Evolutionary conservation across 2,329 filamentous ascomycete genomes (phyloP), one percentile per base, ranked within the genome.

Genomic region (Fusarium fujikuroi): DNA sequence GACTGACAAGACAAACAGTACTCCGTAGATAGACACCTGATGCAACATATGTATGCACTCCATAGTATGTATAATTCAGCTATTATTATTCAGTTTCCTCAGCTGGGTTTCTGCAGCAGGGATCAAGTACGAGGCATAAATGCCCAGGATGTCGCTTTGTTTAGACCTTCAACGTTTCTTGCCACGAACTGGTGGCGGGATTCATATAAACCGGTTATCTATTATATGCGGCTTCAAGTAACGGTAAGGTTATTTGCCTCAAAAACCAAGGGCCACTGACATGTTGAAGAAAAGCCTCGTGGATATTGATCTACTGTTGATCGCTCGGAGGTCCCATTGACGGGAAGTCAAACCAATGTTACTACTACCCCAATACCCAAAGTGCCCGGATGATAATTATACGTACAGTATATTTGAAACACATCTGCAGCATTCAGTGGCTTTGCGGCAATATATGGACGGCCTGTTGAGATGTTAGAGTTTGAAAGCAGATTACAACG

Each of bases 351-450:
- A 65, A 69, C 52, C 32, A 42, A 54, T 49, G 57, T 46, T 39
- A 44, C 52, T 60, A 62, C 47, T 57, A 58, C 47, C 61, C 60
- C 67, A 56, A 49, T 42, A 49, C 28, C 25, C 37, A 30, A 58
- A 58, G 34, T 28, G n/a, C 47, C 54, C 39, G 25, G 42, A 32
- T 9, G 42, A 60, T 36, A 30, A 34, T 19, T 25, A 28, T 34
- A 11, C 21, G 32, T 50, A 9, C 14, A 37, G 43, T 69, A 32
- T 70, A 74, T 68, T 59, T 71, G 66, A 68, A 73, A 63, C 70
- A 67, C 52, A 62, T 66, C 39, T 54, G 36, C 37, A 69, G 65
- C 36, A 28, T 59, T 18, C 28, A 19, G 37, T 42, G 56, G 30
- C 28, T 36, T 43, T n/a, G 47, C 30, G 16, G 30, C 11, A 34